phyloP scores from a whole-genome alignment of 352 stramenopile genomes.

The Pseudoperonospora humuli region DNA sequence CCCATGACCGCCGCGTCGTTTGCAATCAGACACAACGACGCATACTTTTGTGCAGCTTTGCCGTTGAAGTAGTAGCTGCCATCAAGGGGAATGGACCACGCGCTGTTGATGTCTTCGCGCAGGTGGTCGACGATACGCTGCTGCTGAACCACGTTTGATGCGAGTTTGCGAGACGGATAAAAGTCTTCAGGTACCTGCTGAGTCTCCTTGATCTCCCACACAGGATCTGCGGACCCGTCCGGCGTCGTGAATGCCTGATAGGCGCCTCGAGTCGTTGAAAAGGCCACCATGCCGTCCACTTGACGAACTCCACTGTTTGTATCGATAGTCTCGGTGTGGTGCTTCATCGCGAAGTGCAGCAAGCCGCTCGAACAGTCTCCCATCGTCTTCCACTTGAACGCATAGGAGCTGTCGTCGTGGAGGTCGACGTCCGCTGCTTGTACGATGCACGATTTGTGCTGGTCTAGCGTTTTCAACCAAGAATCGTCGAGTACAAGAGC shows the following conservation, averaged over 20 bases:
- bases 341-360: constrained; percentile 48
- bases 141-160: too few species aligned
- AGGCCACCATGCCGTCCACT: too few species aligned
- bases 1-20: constrained; percentile 41
- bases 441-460: constrained; percentile 45
- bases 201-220: too few species aligned
- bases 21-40: constrained; percentile 65
- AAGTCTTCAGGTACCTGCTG: too few species aligned
- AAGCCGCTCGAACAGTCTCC: constrained; percentile 43
- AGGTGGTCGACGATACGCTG: too few species aligned
- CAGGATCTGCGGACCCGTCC: too few species aligned
- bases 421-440: constrained; percentile 31
- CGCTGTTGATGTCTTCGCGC: constrained; percentile 47
- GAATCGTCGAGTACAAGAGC: constrained; percentile 32
- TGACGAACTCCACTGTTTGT: too few species aligned
- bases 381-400: constrained; percentile 46
- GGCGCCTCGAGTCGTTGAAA: too few species aligned
- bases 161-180: too few species aligned
- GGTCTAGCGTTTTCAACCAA: constrained; percentile 31
- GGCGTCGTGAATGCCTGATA: too few species aligned
- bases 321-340: constrained; percentile 44
- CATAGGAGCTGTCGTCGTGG: constrained; percentile 35
- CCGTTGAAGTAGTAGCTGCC: constrained; percentile 75
- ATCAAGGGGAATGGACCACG: constrained; percentile 40
- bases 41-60: constrained; percentile 76